Evolutionary conservation across 495 filamentous ascomycete genomes (phyloP), one percentile per base, ranked within the genome.

Genomic region (Penicillium egyptiacum): DNA sequence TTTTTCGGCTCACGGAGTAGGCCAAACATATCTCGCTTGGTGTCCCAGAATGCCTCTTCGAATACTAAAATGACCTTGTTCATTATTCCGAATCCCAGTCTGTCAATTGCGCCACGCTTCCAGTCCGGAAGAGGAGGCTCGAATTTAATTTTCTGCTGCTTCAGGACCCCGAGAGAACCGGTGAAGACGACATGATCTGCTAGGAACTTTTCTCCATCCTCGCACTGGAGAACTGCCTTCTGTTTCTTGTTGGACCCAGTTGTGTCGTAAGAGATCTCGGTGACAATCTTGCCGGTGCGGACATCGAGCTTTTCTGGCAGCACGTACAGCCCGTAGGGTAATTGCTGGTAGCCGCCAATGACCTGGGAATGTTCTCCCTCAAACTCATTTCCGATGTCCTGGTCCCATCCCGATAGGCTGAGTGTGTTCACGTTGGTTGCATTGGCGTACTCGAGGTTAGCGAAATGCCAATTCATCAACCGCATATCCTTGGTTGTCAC

Each of bases 61-160:
- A 95, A 99, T 1, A 96, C 90, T 26, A 99, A 75, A 17, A 98
- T 84, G 23, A 97, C 86, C 66, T 99, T 99, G 79, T 99, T 99
- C 64, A 99, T 78, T 42, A 94, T 79, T 1, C 94, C 94, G 69
- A 95, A 99, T 0, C 95, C 94, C 35, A 99, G 77, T n/a, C 94
- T 87, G 22, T 83, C 73, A 53, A 99, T 94, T 26, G 88, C 86
- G 17, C 83, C 88, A 10, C 66, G 67, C 72, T 99, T 99, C 87
- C 88, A 95, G 0, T 86, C 77, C 6, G 94, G 94, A 16, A 99
- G 75, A 52, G 89, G 80, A 40, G 94, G 94, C 12, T 91, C 79
- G 61, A 98, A 99, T 20, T 83, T 67, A 14, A 98, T 81, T 6
- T 76, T 77, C 14, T 78, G 80, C 17, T 88, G 82, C 65, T 98